Evolutionary conservation across 371 early-diverging fungal species (phyloP).

Genomic region (Mucor plumbeus): DNA sequence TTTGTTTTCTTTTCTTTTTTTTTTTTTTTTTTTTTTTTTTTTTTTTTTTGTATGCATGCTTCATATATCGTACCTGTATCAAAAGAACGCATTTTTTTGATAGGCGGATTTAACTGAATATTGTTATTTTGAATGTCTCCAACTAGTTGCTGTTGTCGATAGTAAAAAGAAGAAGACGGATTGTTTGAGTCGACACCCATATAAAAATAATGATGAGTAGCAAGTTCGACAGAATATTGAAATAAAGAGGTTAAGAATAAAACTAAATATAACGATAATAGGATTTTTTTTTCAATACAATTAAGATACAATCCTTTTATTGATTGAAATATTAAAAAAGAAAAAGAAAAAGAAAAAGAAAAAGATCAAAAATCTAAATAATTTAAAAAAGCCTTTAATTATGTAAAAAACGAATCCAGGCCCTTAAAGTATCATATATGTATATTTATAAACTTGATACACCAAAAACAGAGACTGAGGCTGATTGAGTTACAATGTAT

Average conservation of each 20-base stretch:
- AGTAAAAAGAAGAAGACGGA: neutral
- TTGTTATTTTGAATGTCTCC: neutral
- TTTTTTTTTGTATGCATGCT: neutral
- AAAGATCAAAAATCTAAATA: neutral
- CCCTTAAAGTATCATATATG: neutral
- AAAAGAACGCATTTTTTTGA: slow-evolving; percentile 19
- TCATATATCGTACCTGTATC: slow-evolving; percentile 23
- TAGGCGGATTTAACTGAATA: slow-evolving; percentile 2
- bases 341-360: neutral
- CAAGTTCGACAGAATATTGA: neutral
- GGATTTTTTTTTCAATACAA: too few species aligned
- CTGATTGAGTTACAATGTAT: neutral
- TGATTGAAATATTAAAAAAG: neutral
- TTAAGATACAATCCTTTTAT: too few species aligned
- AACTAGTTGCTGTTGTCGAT: neutral
- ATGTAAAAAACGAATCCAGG: neutral
- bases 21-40: neutral
- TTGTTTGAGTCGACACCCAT: neutral
- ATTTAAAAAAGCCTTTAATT: neutral
- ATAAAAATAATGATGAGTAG: neutral
- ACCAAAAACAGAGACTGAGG: neutral
- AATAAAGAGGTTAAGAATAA: neutral
- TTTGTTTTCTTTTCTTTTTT: neutral
- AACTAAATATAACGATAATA: too few species aligned
- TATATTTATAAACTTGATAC: neutral